Evolutionary conservation across 345 rosid species (phyloP).

Genomic region (Arabidopsis thaliana): TAIR10.1 NC_003075.7:12629501-12630000

Average conservation of each 20-base stretch:
- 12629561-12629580: background rate
- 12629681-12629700: background rate
- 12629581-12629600: background rate
- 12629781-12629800: slow-evolving; percentile 24
- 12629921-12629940: slow-evolving; percentile 13
- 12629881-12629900: slow-evolving; percentile 38
- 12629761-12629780: background rate
- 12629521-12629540: background rate
- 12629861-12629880: slow-evolving; percentile 39
- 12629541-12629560: background rate
- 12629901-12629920: slow-evolving; percentile 8
- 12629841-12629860: slow-evolving; percentile 26
- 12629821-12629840: background rate
- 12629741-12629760: background rate
- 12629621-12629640: background rate
- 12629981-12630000: slow-evolving; percentile 2
- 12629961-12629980: slow-evolving; percentile 1
- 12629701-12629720: background rate
- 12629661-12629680: background rate
- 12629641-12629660: background rate
- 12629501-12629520: background rate
- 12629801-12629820: slow-evolving; percentile 10
- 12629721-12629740: too few species aligned
- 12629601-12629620: background rate
- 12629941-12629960: slow-evolving; percentile 34